Base-by-base conservation (phyloP, 495 filamentous ascomycete species). In the Endocarpon pusillum region DNA sequence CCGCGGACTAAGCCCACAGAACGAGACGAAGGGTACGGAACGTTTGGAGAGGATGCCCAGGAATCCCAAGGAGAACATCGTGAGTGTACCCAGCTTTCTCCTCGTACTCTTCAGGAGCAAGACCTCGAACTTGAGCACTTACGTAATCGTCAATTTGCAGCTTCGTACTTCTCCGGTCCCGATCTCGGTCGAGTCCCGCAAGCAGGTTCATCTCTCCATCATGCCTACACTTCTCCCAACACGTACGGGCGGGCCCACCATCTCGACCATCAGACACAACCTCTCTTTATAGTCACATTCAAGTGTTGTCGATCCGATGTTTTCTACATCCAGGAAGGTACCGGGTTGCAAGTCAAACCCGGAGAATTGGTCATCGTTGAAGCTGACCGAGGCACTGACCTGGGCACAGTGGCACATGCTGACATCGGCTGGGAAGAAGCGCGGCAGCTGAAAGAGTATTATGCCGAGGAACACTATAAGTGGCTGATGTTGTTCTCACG, bases 401-500 rank as follows among this genome's bases (percentile, higher is more conserved):
- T 97, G 36, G 91, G 89, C 6, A 92, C 84, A n/a, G 84, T 97
- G 19, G 72, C 77, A 25, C 70, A 75, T 40, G 76, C 83, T 25
- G 84, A 87, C 44, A 69, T 94, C 23, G 75, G 79, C 17, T 78
- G 81, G 62, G 71, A 78, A 37, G 69, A 76, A 33, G 89, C 91
- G 0, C 84, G 87, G 41, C 75, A 87, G 28, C 55, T 83, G 42
- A 92, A 92, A 51, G 81, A 92, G 36, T 71, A 81, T 34, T 89
- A 81, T 44, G 78, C 77, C 12, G 78, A 93, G 51, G 84, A 94
- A 45, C 89, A 97, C 44, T 93, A 91, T 53, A 80, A 77, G 43
- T 94, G 85, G 77, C 67, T 97, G 21, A 93, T 94, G 79, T 83
- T 94, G 74, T 96, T 93, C 52, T 91, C 84, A 8, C 76, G 69